Percentiles rank a stretch among this genome's conserved stretches.
These are phyloP conservation scores for Chrysosphaeria jannelii DNA, from an alignment of 2,329 filamentous ascomycete species.

Conservation along the genomic window DNA sequence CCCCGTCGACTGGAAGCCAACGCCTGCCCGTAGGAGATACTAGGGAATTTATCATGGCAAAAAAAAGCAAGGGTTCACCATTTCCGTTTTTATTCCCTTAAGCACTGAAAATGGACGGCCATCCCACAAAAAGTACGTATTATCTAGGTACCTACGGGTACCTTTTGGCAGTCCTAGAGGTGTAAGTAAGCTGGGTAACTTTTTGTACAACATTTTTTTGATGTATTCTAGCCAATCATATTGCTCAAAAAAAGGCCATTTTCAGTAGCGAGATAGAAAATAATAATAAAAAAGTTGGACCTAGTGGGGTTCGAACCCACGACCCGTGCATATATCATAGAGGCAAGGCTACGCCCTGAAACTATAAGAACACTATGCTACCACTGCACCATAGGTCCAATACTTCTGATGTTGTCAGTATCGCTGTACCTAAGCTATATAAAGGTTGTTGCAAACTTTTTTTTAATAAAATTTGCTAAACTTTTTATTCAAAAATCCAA, in stretches of 20 bases:
- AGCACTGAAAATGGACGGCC: too few relatives aligned
- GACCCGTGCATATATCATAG: conserved; percentile 6
- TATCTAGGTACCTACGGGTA: too few relatives aligned
- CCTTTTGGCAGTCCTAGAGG: too few relatives aligned
- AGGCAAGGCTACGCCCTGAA: conserved; percentile 4
- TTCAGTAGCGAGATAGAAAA: neutral
- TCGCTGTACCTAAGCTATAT: conserved; percentile 1
- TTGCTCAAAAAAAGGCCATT: neutral
- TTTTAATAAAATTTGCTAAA: too few relatives aligned
- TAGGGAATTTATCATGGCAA: too few relatives aligned
- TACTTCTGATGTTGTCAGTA: conserved; percentile 4
- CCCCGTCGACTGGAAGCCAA: conserved; percentile 77
- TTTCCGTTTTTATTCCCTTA: conserved; percentile 2
- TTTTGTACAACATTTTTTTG: too few relatives aligned
- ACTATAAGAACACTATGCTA: conserved; percentile 7
- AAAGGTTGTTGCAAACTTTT: neutral
- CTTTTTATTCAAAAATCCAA: too few relatives aligned
- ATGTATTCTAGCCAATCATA: too few relatives aligned
- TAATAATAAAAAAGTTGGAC: conserved; percentile 4
- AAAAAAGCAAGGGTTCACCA: neutral
- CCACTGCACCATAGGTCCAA: conserved; percentile 7
- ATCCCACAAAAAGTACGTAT: too few relatives aligned
- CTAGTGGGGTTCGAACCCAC: conserved; percentile 7
- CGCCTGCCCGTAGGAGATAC: conserved; percentile 45
- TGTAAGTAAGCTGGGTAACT: too few relatives aligned